Evolutionary conservation across 2,329 filamentous ascomycete genomes (phyloP).

Genomic region (Ascochyta fabae): DNA sequence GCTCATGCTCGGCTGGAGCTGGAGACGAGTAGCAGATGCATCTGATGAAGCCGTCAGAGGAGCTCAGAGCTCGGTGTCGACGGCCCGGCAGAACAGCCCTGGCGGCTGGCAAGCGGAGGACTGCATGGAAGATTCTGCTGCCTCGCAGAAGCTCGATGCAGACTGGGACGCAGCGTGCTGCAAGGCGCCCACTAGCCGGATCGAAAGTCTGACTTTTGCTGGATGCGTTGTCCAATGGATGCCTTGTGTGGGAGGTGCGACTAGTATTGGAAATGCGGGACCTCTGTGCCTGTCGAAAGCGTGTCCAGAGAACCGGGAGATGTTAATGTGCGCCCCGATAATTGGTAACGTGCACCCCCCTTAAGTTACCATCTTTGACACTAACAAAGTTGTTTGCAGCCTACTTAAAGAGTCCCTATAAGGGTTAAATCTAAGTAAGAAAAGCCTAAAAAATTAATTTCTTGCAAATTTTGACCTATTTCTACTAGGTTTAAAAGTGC

Average conservation of each 20-base stretch:
- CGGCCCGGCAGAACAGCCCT: slow-evolving; percentile 7
- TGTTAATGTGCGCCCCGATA: too few species aligned
- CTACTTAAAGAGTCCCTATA: too few species aligned
- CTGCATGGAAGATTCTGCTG: slow-evolving; percentile 17
- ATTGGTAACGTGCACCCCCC: too few species aligned
- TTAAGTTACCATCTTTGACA: too few species aligned
- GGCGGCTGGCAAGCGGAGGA: slow-evolving; percentile 4
- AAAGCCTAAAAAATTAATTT: too few species aligned
- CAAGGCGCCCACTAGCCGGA: slow-evolving; percentile 20
- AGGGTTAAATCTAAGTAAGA: too few species aligned
- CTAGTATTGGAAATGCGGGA: slow-evolving; percentile 22
- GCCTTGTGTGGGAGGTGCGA: slow-evolving; percentile 25
- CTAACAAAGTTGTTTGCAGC: too few species aligned
- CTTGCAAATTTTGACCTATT: too few species aligned
- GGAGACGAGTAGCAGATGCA: slow-evolving; percentile 9
- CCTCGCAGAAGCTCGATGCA: slow-evolving; percentile 17
- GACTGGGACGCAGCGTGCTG: slow-evolving; percentile 8
- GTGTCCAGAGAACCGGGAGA: too few species aligned
- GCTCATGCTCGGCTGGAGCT: slow-evolving; percentile 13
- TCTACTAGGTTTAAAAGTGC: too few species aligned
- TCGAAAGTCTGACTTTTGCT: slow-evolving; percentile 17
- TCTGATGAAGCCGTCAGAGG: slow-evolving; percentile 11
- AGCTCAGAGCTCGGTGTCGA: slow-evolving; percentile 3
- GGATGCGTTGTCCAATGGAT: slow-evolving; percentile 32
- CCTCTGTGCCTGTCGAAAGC: slow-evolving; percentile 8